Evolutionary conservation across 2,329 filamentous ascomycete genomes (phyloP), one percentile per base, ranked within the genome.

Genomic region (Sclerotinia borealis): DNA sequence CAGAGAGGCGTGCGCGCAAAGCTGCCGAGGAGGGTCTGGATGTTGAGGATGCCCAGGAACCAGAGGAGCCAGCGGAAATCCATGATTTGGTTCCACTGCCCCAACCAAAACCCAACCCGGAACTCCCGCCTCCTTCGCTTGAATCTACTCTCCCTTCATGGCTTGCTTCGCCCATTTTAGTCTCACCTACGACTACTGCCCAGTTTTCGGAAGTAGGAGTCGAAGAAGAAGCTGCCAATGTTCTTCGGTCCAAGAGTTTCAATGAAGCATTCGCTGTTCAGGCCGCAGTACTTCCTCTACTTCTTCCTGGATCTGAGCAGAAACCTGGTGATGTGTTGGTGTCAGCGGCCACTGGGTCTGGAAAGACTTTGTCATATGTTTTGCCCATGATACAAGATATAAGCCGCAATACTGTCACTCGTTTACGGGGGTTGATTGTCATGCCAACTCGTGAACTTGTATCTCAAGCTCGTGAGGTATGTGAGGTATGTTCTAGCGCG

Each of bases 381-480:
- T 79, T 99, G 3, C 95, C 95, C 0, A 86, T 99, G 64, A 83
- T 96, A 4, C 85, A 92, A 51, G 87, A 89, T 58, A 79, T 99
- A 55, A 87, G 88, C 68, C 80, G 83, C 37, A 82, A 83, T 17
- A 78, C 78, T 27, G 81, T 86, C 13, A 90, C 89, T 0, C 84
- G 84, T 62, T 77, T 99, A 10, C 84, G 90, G 45, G 93, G 88
- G 0, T 76, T 99, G 0, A 85, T 99, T 52, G 88, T 99, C 1
- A 86, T 99, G 13, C 95, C 95, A 0, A 99, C 93, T 0, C 82
- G 93, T 75, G 93, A 97, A 72, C 81, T 97, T 31, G 93, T 98
- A 4, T 86, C 86, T 65, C 95, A 99, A 76, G 93, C 91, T 1
- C 84, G 90, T 50, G 85, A 92, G 60, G 85, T 90, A 0, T 91